Conservation (phyloP, 352 stramenopile species). For the Sclerospora graminicola region DNA sequence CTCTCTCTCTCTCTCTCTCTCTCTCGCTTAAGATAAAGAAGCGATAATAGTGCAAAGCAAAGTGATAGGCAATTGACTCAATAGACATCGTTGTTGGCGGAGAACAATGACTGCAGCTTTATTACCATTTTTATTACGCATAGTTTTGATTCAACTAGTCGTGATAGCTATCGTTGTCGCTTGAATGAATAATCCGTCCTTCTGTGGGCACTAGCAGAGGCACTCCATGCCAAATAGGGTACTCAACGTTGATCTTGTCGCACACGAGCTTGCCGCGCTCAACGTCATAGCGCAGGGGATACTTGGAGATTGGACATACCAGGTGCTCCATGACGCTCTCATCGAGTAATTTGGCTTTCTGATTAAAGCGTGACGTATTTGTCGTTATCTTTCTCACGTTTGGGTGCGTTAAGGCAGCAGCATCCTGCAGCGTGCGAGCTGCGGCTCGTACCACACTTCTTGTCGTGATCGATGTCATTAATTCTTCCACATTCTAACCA, state of each 20-base stretch:
- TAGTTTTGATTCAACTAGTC: not conserved
- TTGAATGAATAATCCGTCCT: constrained; percentile 52
- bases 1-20: too few relatives aligned
- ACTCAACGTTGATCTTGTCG: constrained; percentile 75
- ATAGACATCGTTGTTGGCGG: too few relatives aligned
- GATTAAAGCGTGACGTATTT: constrained; percentile 11
- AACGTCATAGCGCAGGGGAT: constrained; percentile 57
- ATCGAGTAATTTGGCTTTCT: constrained; percentile 27
- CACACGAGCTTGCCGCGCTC: constrained; percentile 56
- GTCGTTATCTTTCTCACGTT: constrained; percentile 2
- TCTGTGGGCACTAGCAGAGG: constrained; percentile 67
- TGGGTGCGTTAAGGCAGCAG: not conserved
- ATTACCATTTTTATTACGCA: not conserved
- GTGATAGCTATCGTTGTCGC: constrained; percentile 8
- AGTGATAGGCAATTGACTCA: not conserved
- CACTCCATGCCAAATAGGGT: constrained; percentile 67
- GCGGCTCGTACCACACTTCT: too few relatives aligned
- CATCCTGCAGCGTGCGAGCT: not conserved
- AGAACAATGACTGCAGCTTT: not conserved
- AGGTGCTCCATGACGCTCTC: constrained; percentile 70
- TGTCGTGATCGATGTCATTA: too few relatives aligned
- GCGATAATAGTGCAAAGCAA: constrained; percentile 1
- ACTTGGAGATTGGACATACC: constrained; percentile 82
- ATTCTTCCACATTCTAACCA: constrained; percentile 6
- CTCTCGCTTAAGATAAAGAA: constrained; percentile 13